Evolutionary conservation across 2,329 filamentous ascomycete species (phyloP).

Genomic region (Ophiostoma sp.): DNA sequence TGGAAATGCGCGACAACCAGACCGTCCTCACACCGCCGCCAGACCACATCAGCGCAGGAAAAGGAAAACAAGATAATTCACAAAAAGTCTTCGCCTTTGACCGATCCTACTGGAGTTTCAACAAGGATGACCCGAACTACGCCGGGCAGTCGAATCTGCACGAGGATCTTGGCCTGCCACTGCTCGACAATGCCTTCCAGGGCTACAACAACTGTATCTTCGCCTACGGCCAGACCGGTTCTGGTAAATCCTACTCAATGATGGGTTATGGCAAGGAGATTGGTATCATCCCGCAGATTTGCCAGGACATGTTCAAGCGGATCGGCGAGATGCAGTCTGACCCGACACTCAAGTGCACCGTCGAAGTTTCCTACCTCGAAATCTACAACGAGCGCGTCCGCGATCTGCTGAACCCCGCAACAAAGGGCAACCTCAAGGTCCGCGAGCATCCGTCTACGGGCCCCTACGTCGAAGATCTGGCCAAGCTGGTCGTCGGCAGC

Average conservation of each 20-base stretch:
- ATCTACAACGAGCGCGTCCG: slow-evolving; percentile 99
- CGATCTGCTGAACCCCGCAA: slow-evolving; percentile 79
- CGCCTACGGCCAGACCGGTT: slow-evolving; percentile 96
- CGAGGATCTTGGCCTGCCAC: slow-evolving; percentile 90
- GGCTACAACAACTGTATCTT: slow-evolving; percentile 99
- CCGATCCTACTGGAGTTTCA: slow-evolving; percentile 97
- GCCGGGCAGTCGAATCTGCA: slow-evolving; percentile 92
- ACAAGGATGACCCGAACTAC: slow-evolving; percentile 77
- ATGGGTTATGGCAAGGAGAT: slow-evolving; percentile 79
- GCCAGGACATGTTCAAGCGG: slow-evolving; percentile 91
- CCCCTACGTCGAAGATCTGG: slow-evolving; percentile 94
- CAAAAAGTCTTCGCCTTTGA: slow-evolving; percentile 93
- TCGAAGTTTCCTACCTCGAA: slow-evolving; percentile 97
- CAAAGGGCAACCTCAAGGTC: slow-evolving; percentile 78
- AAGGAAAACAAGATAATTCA: slow-evolving; percentile 64
- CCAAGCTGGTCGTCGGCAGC: slow-evolving; percentile 87
- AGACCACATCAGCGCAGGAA: slow-evolving; percentile 57
- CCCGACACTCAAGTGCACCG: slow-evolving; percentile 92
- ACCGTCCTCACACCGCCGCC: slow-evolving; percentile 78
- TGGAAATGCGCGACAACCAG: slow-evolving; percentile 93
- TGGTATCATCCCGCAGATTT: slow-evolving; percentile 91
- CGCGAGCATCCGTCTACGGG: slow-evolving; percentile 93
- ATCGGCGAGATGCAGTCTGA: slow-evolving; percentile 77
- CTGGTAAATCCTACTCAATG: slow-evolving; percentile 97
- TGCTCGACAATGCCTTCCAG: slow-evolving; percentile 98